A percentile compares a stretch with the other conserved stretches of the same genome.
phyloP scores from a whole-genome alignment of 2,329 filamentous ascomycete genomes.

The Apiospora marii region DNA sequence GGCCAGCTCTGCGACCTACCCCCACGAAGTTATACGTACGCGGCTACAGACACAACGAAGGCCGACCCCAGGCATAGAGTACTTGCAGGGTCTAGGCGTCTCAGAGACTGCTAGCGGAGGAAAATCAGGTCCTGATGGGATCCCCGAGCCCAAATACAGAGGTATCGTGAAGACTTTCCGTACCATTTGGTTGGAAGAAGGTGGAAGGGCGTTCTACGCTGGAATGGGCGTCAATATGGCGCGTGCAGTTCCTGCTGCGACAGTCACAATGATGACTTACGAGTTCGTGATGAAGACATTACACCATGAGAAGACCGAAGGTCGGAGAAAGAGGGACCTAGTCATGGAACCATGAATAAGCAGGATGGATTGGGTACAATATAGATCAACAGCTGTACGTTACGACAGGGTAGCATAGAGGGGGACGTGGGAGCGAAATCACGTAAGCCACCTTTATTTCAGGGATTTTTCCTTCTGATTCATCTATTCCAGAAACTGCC shows the following conservation, averaged over 20 bases:
- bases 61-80: conserved; percentile 64
- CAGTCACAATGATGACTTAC: conserved; percentile 97
- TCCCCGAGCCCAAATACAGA: conserved; percentile 66
- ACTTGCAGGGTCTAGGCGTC: conserved; percentile 58
- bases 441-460: not conserved
- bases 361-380: not conserved
- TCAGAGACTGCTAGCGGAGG: conserved; percentile 47
- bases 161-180: conserved; percentile 84
- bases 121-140: conserved; percentile 19
- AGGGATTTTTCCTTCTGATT: not conserved
- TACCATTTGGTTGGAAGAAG: conserved; percentile 88
- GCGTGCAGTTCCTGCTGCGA: conserved; percentile 91
- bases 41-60: conserved; percentile 92
- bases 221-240: conserved; percentile 98
- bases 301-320: conserved; percentile 52
- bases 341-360: not conserved
- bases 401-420: conserved; percentile 1
- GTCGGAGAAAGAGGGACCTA: conserved; percentile 40
- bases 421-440: not conserved
- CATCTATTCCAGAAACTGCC: not conserved
- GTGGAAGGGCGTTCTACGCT: conserved; percentile 95
- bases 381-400: conserved; percentile 6
- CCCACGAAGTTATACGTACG: conserved; percentile 94
- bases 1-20: conserved; percentile 94
- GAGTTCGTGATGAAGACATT: conserved; percentile 74